Evolutionary conservation across 257 asterid genomes (phyloP).

Genomic region (Lavandula angustifolia): DNA sequence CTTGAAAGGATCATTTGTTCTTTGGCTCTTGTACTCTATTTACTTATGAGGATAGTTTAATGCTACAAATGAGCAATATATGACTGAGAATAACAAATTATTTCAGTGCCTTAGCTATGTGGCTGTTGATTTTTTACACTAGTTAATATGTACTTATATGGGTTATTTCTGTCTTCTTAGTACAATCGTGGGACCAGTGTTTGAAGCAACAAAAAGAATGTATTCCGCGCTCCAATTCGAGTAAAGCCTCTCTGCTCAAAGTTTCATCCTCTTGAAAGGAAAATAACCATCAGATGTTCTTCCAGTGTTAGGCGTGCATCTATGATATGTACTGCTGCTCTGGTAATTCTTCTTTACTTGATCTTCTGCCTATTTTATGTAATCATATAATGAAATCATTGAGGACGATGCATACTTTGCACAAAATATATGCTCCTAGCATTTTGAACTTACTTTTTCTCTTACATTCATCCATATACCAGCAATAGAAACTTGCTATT

Average conservation of each 20-base stretch:
- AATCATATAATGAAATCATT: conserved; percentile 10
- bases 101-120: conserved; percentile 6
- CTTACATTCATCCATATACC: neutral
- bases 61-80: conserved; percentile 7
- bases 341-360: conserved; percentile 47
- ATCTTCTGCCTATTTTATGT: neutral
- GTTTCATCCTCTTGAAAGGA: conserved; percentile 40
- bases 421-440: neutral
- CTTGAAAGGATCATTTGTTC: conserved; percentile 7
- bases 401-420: neutral
- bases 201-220: conserved; percentile 35
- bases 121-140: conserved; percentile 10
- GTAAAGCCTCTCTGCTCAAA: conserved; percentile 38
- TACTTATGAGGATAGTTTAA: neutral
- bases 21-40: neutral
- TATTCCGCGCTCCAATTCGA: conserved; percentile 35
- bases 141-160: conserved; percentile 13
- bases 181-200: conserved; percentile 37
- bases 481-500: neutral
- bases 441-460: neutral
- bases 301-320: conserved; percentile 43
- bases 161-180: conserved; percentile 32
- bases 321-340: conserved; percentile 56
- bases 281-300: conserved; percentile 29
- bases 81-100: neutral